Evolutionary conservation across 2,329 filamentous ascomycete species (phyloP).

Genomic region (Penicillium hordei): DNA sequence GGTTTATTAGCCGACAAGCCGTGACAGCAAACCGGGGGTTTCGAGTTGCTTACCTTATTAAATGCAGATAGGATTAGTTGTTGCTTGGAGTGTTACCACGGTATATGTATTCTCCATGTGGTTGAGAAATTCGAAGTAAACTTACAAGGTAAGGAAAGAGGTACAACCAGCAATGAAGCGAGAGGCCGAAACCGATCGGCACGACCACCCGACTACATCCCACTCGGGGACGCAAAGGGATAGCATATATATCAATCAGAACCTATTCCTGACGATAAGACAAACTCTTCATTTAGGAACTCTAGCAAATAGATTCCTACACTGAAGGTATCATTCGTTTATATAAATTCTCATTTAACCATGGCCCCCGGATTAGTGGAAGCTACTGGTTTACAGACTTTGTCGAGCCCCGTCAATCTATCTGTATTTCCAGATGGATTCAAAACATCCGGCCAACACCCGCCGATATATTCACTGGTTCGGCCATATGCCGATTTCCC

Average conservation of each 20-base stretch:
- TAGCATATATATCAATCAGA: background rate
- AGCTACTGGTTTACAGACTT: background rate
- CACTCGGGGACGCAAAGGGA: no score
- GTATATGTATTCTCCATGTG: no score
- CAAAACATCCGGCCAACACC: conserved; percentile 68
- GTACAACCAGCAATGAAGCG: no score
- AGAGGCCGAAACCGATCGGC: conserved; percentile 8
- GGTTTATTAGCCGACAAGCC: background rate
- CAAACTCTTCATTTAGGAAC: background rate
- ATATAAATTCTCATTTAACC: background rate
- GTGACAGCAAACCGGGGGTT: no score
- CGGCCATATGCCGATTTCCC: conserved; percentile 68
- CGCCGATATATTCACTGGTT: conserved; percentile 62
- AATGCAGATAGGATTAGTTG: no score
- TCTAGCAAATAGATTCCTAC: no score
- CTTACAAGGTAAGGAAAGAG: no score
- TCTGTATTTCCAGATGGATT: conserved; percentile 61
- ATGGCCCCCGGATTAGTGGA: conserved; percentile 14
- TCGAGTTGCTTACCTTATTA: no score
- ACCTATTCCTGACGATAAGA: background rate
- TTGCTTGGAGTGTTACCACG: no score
- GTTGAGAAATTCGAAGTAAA: no score
- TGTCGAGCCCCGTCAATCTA: background rate
- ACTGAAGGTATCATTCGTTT: background rate
- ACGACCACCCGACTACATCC: conserved; percentile 19